Conservation (phyloP, 2,329 filamentous ascomycete species). For the Fusarium longipes region DNA sequence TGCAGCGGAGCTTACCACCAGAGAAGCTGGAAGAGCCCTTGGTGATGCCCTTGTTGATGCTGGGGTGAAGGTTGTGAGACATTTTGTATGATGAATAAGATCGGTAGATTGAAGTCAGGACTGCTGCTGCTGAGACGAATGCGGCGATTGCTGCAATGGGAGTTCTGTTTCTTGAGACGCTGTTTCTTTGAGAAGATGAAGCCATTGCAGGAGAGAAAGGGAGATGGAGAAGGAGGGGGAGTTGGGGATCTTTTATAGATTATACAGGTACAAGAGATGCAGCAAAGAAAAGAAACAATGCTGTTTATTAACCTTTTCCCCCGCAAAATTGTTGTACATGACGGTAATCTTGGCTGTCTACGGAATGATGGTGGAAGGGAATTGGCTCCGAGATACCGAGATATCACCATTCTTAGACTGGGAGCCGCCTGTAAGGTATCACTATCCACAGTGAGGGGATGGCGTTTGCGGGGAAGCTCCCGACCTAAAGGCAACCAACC, state of each 20-base stretch:
- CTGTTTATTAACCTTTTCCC: conserved; percentile 23
- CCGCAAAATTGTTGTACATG: conserved; percentile 9
- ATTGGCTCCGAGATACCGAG: conserved; percentile 43
- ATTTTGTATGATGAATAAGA: conserved; percentile 29
- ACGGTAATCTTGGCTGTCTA: conserved; percentile 30
- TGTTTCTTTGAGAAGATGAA: conserved; percentile 27
- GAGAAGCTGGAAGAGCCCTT: conserved; percentile 65
- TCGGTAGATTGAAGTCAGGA: conserved; percentile 38
- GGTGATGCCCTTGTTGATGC: conserved; percentile 70
- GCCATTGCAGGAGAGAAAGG: conserved; percentile 20
- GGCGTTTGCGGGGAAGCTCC: conserved; percentile 31
- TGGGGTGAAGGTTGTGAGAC: conserved; percentile 63
- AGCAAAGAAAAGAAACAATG: neutral
- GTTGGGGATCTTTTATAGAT: conserved; percentile 20
- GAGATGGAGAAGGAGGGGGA: neutral
- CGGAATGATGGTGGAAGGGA: conserved; percentile 7
- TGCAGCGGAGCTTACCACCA: conserved; percentile 72
- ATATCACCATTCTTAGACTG: conserved; percentile 37
- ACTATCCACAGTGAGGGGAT: neutral
- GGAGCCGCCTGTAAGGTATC: neutral
- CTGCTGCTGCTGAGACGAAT: conserved; percentile 39
- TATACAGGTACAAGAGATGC: neutral
- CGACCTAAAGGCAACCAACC: neutral
- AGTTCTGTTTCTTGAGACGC: conserved; percentile 34
- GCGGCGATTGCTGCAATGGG: conserved; percentile 38